Base-by-base conservation (phyloP, 306 rosid genomes). In the Vicia sativa region DNA sequence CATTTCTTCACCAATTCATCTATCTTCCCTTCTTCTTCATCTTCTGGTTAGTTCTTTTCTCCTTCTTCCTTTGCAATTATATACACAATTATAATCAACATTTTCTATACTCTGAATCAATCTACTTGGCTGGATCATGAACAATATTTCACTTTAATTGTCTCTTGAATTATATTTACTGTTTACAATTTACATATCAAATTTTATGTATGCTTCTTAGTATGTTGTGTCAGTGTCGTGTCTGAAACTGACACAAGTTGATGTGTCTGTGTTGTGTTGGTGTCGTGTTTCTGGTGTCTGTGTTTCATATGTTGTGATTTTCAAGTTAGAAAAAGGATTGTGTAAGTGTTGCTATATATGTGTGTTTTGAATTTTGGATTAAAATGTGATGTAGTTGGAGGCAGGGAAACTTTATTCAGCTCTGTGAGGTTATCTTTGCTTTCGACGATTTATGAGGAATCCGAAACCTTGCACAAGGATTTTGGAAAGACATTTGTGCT, bases 371-470 rank as follows among this genome's bases (percentile, higher is more conserved):
- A 63, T 70, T 44, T 43, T 61, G 77, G 35, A 58, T 53, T 61
- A 0, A 48, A 62, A 71, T 64, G 31, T 76, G 79, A 64, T 68
- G 43, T 82, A 86, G 91, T 68, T 71, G 87, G 86, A 74, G 87
- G 89, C 75, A 84, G 81, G 78, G 95, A 83, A 68, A 60, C 79
- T 54, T 68, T 68, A 53, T 81, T 87, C 74, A 83, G 45, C 72
- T 70, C 77, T 1, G 63, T 80, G 16, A 83, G 88, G 80, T 74
- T 84, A 71, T 86, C 92, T 43, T 84, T 79, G 65, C 65, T 86
- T 66, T 78, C 91, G 11, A 65, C 79, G 45, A 46, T 79, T 61
- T 81, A 77, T 31, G 96, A 84, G 52, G 92, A 89, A 72, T 76
- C 78, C 10, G 98, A 87, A 57, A 53, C 70, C 68, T 73, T 73